A percentile compares a stretch with the other conserved stretches of the same genome.
phyloP scores from a whole-genome alignment of 805 yeast species.

The Teunomyces lycoperdinae region DNA sequence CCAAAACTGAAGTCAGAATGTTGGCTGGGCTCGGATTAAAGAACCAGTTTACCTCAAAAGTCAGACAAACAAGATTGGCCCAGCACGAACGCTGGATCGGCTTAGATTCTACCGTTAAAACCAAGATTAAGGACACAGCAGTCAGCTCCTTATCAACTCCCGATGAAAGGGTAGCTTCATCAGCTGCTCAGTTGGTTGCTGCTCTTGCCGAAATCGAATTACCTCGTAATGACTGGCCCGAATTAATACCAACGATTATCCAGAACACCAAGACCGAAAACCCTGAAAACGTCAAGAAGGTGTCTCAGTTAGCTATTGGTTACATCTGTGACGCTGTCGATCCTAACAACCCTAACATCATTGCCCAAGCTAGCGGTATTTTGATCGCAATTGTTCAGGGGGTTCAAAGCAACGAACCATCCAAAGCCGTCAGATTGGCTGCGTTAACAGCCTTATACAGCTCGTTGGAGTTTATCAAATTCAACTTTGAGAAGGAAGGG shows the following conservation, averaged over 20 bases:
- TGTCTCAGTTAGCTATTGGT: conserved; percentile 86
- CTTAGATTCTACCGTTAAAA: conserved; percentile 53
- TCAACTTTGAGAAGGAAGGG: conserved; percentile 87
- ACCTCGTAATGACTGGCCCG: conserved; percentile 86
- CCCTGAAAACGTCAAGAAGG: conserved; percentile 77
- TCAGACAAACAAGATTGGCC: conserved; percentile 50
- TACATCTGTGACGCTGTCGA: conserved; percentile 95
- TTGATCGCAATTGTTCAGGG: conserved; percentile 96
- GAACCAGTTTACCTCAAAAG: conserved; percentile 85
- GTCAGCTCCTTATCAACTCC: conserved; percentile 60
- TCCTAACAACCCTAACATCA: conserved; percentile 71
- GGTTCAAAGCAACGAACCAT: conserved; percentile 79
- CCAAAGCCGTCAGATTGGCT: conserved; percentile 72
- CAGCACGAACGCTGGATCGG: conserved; percentile 75
- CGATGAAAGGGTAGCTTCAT: conserved; percentile 77
- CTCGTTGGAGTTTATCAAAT: conserved; percentile 84
- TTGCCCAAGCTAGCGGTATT: conserved; percentile 85
- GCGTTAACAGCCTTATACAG: conserved; percentile 90
- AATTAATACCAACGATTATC: conserved; percentile 77
- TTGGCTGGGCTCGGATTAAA: conserved; percentile 86
- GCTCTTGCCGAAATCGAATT: conserved; percentile 96
- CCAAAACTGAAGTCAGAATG: conserved; percentile 79
- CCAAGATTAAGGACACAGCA: conserved; percentile 59
- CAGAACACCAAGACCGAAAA: conserved; percentile 80
- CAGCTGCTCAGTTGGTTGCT: conserved; percentile 92